Percentiles rank a stretch among this genome's conserved stretches.
phyloP scores from a whole-genome alignment of 2,329 filamentous ascomycete species.

The Curvularia eragrostidis region DNA sequence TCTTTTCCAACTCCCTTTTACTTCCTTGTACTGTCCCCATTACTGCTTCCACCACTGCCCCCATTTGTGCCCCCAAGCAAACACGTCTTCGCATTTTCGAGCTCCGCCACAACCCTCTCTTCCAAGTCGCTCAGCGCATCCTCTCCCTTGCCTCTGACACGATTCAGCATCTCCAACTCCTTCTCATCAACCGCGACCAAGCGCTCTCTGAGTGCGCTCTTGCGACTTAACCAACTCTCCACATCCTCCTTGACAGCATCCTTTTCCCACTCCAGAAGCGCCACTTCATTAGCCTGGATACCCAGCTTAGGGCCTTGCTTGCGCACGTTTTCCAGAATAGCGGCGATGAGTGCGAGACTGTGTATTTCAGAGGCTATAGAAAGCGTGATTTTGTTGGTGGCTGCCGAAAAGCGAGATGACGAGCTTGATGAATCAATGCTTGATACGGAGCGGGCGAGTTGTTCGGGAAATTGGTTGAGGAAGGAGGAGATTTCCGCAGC shows the following conservation, averaged over 20 bases:
- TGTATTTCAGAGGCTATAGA: constrained; percentile 78
- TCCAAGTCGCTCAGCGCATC: constrained; percentile 67
- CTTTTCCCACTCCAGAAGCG: constrained; percentile 76
- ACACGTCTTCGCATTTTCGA: constrained; percentile 48
- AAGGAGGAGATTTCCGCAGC: constrained; percentile 86
- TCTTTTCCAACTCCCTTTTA: not conserved
- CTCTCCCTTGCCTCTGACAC: constrained; percentile 41
- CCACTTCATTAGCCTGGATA: constrained; percentile 67
- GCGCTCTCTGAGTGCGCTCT: constrained; percentile 71
- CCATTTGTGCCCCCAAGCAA: constrained; percentile 36
- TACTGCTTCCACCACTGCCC: constrained; percentile 11
- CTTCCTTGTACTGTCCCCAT: constrained; percentile 13
- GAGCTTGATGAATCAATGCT: constrained; percentile 68
- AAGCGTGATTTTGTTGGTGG: constrained; percentile 70
- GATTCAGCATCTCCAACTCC: constrained; percentile 67
- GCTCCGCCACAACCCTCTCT: constrained; percentile 68
- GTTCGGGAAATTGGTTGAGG: constrained; percentile 84
- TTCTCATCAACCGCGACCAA: constrained; percentile 75
- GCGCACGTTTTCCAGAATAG: constrained; percentile 72
- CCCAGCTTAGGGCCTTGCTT: constrained; percentile 54
- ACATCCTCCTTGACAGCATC: constrained; percentile 77
- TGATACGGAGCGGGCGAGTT: constrained; percentile 74
- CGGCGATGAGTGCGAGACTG: constrained; percentile 75
- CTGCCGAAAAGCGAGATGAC: constrained; percentile 33
- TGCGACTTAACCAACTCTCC: constrained; percentile 78